Evolutionary conservation across 768 basidiomycete genomes (phyloP), one percentile per base, ranked within the genome.

Genomic region (Ramaria sp.): DNA sequence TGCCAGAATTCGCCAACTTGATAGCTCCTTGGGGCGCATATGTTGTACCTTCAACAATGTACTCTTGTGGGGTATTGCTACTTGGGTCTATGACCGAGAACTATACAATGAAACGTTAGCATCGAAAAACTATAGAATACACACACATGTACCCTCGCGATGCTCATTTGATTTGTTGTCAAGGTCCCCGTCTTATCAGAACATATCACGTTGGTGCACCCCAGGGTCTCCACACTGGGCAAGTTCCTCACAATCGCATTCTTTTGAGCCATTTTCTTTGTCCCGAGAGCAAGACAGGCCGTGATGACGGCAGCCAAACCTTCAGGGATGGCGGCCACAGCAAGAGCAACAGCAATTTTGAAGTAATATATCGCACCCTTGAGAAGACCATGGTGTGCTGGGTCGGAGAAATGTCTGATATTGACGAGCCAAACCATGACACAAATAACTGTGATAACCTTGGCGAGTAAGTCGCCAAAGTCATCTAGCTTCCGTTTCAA

Each of bases 241-340:
- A 99, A 72, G 67, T 95, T 94, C 62, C 94, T 74, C 52, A 99
- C 95, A 62, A 99, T 99, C 1, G 95, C 95, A 58, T 97, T 96
- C 71, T 94, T 88, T 74, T 96, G 88, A 0, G 95, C 94, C 95
- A 99, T 99, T 70, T 96, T 97, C 73, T 96, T 93, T 16, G 95
- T 97, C 18, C 95, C 96, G 13, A 99, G 76, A 9, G 96, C 94
- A 37, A 99, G 70, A 68, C 94, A 97, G 9, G 93, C 93, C 7
- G 95, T 99, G 64, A 98, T 96, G 56, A 99, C 95, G 49, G 93
- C 94, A 34, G 95, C 93, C n/a, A 99, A 72, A 56, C 95, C 95
- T 69, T 99, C 95, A 0, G 96, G 95, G 64, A 98, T 99, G 38
- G 95, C 95, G 56, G 95, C 95, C 38, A 99, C 95, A n/a, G 96